These are phyloP conservation scores for Hypoxylon fuscum DNA, from an alignment of 495 filamentous ascomycete genomes.

Conservation along the genomic window DNA sequence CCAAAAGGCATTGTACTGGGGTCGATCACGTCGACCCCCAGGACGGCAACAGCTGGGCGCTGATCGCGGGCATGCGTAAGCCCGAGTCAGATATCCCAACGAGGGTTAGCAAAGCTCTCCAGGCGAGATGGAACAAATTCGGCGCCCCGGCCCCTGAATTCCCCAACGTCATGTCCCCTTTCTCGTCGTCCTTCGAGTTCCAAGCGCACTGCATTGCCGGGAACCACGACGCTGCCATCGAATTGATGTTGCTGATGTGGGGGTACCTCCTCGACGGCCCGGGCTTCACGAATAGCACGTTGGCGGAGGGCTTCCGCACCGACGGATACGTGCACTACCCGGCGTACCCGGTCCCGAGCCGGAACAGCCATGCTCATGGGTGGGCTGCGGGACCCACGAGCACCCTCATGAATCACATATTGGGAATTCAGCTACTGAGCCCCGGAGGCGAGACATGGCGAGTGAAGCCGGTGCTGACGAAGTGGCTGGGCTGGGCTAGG, in stretches of 20 bases:
- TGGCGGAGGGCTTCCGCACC: conserved; percentile 66
- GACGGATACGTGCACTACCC: conserved; percentile 68
- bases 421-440: conserved; percentile 61
- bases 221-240: conserved; percentile 58
- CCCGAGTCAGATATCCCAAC: conserved; percentile 28
- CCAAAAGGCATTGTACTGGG: conserved; percentile 31
- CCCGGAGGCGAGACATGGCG: conserved; percentile 61
- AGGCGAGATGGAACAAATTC: conserved; percentile 63
- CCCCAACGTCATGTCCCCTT: conserved; percentile 66
- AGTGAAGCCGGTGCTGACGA: conserved; percentile 61
- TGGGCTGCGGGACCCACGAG: conserved; percentile 69
- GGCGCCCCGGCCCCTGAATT: conserved; percentile 68
- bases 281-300: conserved; percentile 68
- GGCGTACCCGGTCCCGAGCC: conserved; percentile 60
- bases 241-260: conserved; percentile 67
- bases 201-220: conserved; percentile 64
- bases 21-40: conserved; percentile 50
- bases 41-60: conserved; percentile 60
- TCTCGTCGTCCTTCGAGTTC: conserved; percentile 69
- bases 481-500: conserved; percentile 58
- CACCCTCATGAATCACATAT: conserved; percentile 60
- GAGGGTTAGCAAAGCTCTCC: conserved; percentile 56
- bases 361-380: conserved; percentile 67
- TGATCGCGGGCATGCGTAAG: conserved; percentile 40
- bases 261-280: conserved; percentile 69